phyloP scores from a whole-genome alignment of 768 basidiomycete species.

The Trichaptum fuscoviolaceum region DNA sequence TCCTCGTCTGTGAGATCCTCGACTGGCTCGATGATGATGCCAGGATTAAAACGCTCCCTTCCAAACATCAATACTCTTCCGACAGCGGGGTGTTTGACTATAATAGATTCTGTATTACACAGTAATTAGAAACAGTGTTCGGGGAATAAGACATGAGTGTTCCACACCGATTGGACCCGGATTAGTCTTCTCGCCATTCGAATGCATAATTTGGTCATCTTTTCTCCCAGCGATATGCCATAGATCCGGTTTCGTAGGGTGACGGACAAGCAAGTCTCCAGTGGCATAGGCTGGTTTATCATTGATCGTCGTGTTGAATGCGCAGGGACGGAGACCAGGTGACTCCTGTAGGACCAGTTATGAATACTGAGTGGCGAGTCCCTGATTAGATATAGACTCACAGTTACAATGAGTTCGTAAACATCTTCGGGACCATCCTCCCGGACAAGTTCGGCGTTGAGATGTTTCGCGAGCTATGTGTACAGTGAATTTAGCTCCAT shows the following conservation, averaged over 20 bases:
- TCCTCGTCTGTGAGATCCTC: constrained; percentile 16
- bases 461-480: neutral
- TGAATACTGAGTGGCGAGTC: neutral
- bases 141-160: neutral
- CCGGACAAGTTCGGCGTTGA: neutral
- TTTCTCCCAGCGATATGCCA: constrained; percentile 36
- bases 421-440: neutral
- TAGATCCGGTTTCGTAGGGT: constrained; percentile 31
- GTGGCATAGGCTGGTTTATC: constrained; percentile 31
- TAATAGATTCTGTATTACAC: constrained; percentile 15
- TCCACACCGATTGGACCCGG: constrained; percentile 9
- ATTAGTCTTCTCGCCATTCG: constrained; percentile 32
- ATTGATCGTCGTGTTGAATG: constrained; percentile 26
- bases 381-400: neutral
- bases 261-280: constrained; percentile 34
- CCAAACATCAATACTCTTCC: constrained; percentile 16
- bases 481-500: neutral
- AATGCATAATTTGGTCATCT: constrained; percentile 43
- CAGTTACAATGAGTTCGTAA: neutral
- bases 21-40: constrained; percentile 17
- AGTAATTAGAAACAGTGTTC: neutral
- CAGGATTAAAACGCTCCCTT: constrained; percentile 13
- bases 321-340: neutral
- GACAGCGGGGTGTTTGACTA: constrained; percentile 10
- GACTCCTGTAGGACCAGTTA: neutral